These are phyloP conservation scores for Iberis pinnata DNA, from an alignment of 345 rosid species.

Conservation along the genomic window DNA sequence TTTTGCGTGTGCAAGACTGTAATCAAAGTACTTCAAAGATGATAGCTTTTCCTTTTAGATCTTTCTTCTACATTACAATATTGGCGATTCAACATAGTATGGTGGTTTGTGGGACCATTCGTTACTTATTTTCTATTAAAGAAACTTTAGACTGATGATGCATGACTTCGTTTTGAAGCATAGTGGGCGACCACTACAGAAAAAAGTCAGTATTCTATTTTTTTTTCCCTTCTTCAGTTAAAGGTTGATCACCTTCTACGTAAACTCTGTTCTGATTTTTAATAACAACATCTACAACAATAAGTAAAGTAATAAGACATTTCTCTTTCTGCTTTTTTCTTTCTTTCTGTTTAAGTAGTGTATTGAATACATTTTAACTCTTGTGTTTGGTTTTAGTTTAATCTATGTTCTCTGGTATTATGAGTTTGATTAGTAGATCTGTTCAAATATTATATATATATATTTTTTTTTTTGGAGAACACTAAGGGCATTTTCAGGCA, in stretches of 20 bases:
- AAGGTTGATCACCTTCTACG: constrained; percentile 37
- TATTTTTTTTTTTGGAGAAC: not conserved
- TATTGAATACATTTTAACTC: not conserved
- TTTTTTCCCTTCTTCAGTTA: constrained; percentile 25
- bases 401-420: constrained; percentile 4
- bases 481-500: not conserved
- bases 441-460: too few relatives aligned
- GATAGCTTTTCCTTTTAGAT: constrained; percentile 20
- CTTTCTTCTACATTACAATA: constrained; percentile 5
- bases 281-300: not conserved
- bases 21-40: constrained; percentile 29
- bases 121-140: constrained; percentile 21
- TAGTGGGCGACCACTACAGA: constrained; percentile 40
- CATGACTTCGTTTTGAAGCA: constrained; percentile 52
- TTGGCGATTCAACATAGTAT: constrained; percentile 8
- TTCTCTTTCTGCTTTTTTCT: constrained; percentile 15
- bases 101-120: constrained; percentile 23
- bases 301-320: constrained; percentile 20
- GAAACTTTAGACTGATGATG: constrained; percentile 17
- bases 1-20: constrained; percentile 26
- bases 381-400: not conserved
- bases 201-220: constrained; percentile 13
- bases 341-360: constrained; percentile 14
- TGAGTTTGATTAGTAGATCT: constrained; percentile 2
- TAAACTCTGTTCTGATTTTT: constrained; percentile 23